Conservation (phyloP, 176 grass and related monocot species). For the Olyra latifolia region DNA sequence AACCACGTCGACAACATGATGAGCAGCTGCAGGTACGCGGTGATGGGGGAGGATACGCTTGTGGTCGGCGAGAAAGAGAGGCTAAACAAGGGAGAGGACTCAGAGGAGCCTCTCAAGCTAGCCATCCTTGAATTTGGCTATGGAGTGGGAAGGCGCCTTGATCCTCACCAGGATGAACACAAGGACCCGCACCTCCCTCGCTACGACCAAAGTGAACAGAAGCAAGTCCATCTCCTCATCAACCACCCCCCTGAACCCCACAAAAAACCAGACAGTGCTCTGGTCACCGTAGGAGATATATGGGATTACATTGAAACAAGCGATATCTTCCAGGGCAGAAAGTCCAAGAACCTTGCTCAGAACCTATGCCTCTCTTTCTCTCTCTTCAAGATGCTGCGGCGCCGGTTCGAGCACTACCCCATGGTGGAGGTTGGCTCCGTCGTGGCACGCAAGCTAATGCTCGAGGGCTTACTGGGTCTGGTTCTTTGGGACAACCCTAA, state of each 20-base stretch:
- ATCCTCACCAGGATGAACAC: no score
- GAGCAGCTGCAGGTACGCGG: not conserved
- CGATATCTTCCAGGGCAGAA: no score
- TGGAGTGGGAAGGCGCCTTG: not conserved
- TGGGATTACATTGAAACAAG: no score
- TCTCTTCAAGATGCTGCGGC: constrained; percentile 13
- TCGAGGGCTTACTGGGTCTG: not conserved
- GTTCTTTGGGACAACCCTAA: not conserved
- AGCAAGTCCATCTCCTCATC: not conserved
- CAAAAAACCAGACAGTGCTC: no score
- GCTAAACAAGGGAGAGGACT: no score
- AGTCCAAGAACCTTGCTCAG: not conserved
- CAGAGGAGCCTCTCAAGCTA: not conserved
- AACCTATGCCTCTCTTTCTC: constrained; percentile 8
- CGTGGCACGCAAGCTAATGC: not conserved
- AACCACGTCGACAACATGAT: not conserved
- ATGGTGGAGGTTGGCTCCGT: not conserved
- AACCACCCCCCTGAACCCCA: not conserved
- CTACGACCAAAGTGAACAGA: not conserved
- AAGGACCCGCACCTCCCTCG: not conserved
- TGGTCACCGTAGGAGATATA: not conserved
- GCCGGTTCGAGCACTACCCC: constrained; percentile 32
- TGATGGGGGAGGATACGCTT: constrained; percentile 23
- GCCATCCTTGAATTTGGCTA: not conserved
- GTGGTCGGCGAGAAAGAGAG: not conserved